Evolutionary conservation across 192 early-diverging fungal species (phyloP), one percentile per base, ranked within the genome.

Genomic region (Coemansia sp.): DNA sequence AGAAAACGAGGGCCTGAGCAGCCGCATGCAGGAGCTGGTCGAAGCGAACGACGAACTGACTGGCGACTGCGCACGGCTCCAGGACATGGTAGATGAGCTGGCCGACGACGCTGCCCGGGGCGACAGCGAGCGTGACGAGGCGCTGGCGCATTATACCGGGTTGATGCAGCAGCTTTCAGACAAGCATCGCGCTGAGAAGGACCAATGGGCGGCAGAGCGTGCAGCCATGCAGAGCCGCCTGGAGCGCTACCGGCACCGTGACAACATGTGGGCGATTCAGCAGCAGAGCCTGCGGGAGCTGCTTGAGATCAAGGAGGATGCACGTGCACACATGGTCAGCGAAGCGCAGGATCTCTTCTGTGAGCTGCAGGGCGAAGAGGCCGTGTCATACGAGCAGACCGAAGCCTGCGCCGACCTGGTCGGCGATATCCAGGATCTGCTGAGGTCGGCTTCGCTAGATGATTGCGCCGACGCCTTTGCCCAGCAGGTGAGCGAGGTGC

Each of bases 271-370:
- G 51, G 53, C 46, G 5, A 60, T 61, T 21, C 56, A 50, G 38
- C 28, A 43, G 20, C 32, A 75, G 8, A 31, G 64, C 11, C 15
- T 64, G 44, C 23, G 29, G 8, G 19, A 57, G 19, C 22, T 47
- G 19, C 36, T 75, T 29, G 62, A 39, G 11, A 39, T 58, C 21
- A 68, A 27, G 22, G 72, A 75, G 23, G 65, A 59, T 6, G 72
- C 72, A 10, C 72, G 72, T 5, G 21, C 29, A 46, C 65, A 75
- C n/a, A 68, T 75, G 58, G 66, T 75, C 19, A 49, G 51, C 20
- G 65, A 75, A 42, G 72, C 72, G 1, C 64, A 65, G 1, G 27
- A 11, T 8, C 48, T 75, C 19, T 75, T 64, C 34, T 22, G 39
- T 39, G 72, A 75, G 57, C 44, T 75, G 57, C 61, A 64, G 50